Conservation (phyloP, 108 stramenopile species). For the Halocafeteria seosinensis region DNA sequence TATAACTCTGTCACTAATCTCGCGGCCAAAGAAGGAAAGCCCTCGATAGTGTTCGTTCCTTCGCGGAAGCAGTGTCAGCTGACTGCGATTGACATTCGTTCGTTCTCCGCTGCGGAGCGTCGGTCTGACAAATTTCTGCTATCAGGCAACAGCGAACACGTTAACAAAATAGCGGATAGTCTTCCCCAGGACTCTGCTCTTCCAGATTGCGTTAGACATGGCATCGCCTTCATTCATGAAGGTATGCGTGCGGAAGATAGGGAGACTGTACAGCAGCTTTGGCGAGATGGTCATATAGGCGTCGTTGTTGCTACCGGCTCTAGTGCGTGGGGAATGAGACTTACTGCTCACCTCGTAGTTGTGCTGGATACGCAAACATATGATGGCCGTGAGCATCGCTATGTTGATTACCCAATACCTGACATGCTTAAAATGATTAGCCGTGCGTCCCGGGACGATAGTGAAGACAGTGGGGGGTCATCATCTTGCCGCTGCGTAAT, state of each 20-base stretch:
- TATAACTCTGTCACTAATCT: slow-evolving; percentile 61
- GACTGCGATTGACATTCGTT: slow-evolving; percentile 88
- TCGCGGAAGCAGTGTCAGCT: slow-evolving; percentile 86
- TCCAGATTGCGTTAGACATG: slow-evolving; percentile 54
- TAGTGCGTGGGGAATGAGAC: slow-evolving; percentile 61
- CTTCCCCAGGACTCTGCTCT: slow-evolving; percentile 65
- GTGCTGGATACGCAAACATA: slow-evolving; percentile 89
- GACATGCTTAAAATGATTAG: slow-evolving; percentile 90
- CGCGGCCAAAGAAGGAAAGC: slow-evolving; percentile 2
- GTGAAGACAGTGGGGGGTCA: slow-evolving; percentile 24
- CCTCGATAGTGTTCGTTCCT: slow-evolving; percentile 69
- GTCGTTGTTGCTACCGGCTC: slow-evolving; percentile 67
- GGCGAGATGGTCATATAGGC: slow-evolving; percentile 37
- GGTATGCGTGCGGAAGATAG: slow-evolving; percentile 65
- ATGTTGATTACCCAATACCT: slow-evolving; percentile 74
- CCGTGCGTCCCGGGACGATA: slow-evolving; percentile 51
- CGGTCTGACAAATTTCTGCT: slow-evolving; percentile 8
- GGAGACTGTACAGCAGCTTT: slow-evolving; percentile 49
- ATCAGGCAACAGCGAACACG: neutral
- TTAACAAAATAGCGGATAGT: too few relatives aligned
- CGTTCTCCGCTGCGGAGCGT: slow-evolving; percentile 45
- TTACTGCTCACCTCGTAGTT: slow-evolving; percentile 54
- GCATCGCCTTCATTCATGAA: slow-evolving; percentile 76
- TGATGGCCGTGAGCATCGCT: slow-evolving; percentile 68
- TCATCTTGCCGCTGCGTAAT: slow-evolving; percentile 59